Base-by-base conservation (phyloP, 306 rosid species). In the Lathyrus sativus region DNA sequence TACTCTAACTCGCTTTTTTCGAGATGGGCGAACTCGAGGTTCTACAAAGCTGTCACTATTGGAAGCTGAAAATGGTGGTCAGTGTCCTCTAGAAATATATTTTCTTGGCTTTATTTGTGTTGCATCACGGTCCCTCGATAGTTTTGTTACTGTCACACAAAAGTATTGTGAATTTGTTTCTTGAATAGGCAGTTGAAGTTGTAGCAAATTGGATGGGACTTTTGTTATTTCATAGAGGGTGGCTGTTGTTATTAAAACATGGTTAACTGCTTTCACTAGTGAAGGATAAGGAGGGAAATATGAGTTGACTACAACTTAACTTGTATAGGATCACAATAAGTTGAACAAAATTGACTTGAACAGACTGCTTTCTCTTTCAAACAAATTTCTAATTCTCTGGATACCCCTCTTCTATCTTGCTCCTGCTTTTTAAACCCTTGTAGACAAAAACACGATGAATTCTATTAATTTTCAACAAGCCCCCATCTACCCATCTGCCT, bases 1-100 rank as follows among this genome's bases (percentile, higher is more conserved):
- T 70, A 86, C 91, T 28, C 75, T 92, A 78, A 92, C 91, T 74
- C 87, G 88, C 38, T 92, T 92, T 82, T 92, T 92, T 67, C 91
- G 98, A 44, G 89, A 88, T 65, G 91, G 81, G 33, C 61, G 58
- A 84, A 80, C 72, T 73, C 72, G 9, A 33, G 82, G 79, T 59
- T 85, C 87, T 74, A 74, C 95, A 42, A 82, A 91, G 84, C 62
- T 72, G 72, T 79, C 83, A 65, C 43, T 83, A 24, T 61, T 86
- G 60, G 80, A 85, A 78, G 77, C 79, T 67, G 79, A 79, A 73
- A 76, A 78, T 38, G 53, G 49, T 65, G 90, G 89, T 89, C 72
- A 72, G 88, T 78, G 63, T 80, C 59, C 9, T 74, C 64, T 74
- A 49, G 57, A 70, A 67, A 31, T 51, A 54, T 33, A 15, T 35